These are phyloP conservation scores for Vigna mungo DNA, from an alignment of 306 rosid species.

Conservation along the genomic window DNA sequence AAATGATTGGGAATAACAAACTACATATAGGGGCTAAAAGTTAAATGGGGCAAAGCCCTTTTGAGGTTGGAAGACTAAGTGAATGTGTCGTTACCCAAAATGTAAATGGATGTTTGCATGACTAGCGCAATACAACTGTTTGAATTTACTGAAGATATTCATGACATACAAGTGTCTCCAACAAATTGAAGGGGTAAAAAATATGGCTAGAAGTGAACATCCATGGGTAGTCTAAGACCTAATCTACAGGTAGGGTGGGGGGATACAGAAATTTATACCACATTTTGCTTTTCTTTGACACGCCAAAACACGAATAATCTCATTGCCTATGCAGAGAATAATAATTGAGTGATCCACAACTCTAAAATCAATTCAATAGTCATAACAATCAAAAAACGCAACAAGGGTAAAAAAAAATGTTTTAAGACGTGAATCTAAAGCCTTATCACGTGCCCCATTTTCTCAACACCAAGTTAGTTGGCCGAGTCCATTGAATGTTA, in stretches of 20 bases:
- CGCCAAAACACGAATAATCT: too few relatives aligned
- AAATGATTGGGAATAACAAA: neutral
- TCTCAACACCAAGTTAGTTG: constrained; percentile 55
- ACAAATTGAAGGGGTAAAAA: constrained; percentile 6
- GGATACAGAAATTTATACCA: too few relatives aligned
- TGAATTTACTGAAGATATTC: constrained; percentile 8
- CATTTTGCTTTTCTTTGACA: too few relatives aligned
- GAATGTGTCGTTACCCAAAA: constrained; percentile 9
- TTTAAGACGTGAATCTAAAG: constrained; percentile 42
- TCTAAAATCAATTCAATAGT: constrained; percentile 46
- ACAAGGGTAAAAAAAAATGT: constrained; percentile 20
- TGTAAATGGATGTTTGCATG: neutral
- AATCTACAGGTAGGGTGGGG: neutral
- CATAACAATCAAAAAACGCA: constrained; percentile 53
- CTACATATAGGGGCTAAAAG: constrained; percentile 26
- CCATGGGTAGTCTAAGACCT: constrained; percentile 13
- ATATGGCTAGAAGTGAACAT: neutral
- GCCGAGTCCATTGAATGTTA: constrained; percentile 49
- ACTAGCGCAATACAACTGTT: neutral
- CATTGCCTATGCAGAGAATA: neutral
- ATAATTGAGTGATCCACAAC: constrained; percentile 38
- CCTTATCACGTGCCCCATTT: constrained; percentile 32
- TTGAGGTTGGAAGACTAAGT: neutral
- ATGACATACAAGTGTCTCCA: constrained; percentile 7
- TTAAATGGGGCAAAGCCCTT: neutral